Conservation (phyloP, 345 rosid species). For the Eucalyptus regnans region DNA sequence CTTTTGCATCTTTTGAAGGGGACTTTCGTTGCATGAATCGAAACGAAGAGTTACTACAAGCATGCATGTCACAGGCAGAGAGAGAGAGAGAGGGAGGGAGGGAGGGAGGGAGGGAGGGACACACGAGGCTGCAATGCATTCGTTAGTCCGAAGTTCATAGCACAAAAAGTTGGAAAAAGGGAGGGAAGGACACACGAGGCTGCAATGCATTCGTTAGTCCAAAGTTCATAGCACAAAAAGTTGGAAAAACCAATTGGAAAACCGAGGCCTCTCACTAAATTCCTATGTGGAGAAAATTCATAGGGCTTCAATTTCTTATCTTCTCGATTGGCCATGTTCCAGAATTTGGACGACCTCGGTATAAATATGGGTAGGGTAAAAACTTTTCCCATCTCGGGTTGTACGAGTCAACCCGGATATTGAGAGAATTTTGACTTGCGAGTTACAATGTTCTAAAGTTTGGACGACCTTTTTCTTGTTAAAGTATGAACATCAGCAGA, state of each 20-base stretch:
- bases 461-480: neutral
- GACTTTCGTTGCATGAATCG: neutral
- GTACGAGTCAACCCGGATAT: neutral
- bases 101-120: neutral
- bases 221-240: neutral
- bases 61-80: neutral
- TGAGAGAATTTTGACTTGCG: neutral
- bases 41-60: neutral
- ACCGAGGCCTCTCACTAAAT: neutral
- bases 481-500: neutral
- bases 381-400: neutral
- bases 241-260: neutral
- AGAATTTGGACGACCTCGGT: neutral
- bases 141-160: neutral
- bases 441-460: neutral
- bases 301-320: neutral
- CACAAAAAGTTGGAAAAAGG: neutral
- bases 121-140: neutral
- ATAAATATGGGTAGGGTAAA: neutral
- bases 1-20: neutral
- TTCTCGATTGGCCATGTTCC: neutral
- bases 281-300: neutral
- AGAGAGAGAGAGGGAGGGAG: neutral
- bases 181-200: neutral
- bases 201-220: neutral